Evolutionary conservation across 169 alveolate genomes (phyloP).

Genomic region (Plasmodium gonderi): DNA sequence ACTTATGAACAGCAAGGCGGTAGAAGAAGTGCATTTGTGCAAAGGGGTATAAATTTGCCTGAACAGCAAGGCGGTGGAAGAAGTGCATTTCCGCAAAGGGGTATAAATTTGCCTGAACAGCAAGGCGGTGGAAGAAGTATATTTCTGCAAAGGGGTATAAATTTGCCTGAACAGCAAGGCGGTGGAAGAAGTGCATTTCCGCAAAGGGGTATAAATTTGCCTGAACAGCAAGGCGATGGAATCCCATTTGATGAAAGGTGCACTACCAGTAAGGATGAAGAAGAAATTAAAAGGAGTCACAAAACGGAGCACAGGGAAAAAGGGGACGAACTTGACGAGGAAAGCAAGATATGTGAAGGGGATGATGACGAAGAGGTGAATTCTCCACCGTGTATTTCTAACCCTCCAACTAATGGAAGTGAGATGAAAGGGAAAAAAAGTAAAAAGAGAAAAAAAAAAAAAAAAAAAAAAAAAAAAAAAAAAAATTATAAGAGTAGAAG

Average conservation of each 20-base stretch:
- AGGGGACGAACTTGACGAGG: too few relatives aligned
- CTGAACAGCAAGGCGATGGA: too few relatives aligned
- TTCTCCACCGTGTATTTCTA: not conserved
- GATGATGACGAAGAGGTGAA: not conserved
- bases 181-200: not conserved
- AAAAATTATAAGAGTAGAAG: not conserved
- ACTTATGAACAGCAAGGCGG: not conserved
- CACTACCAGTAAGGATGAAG: too few relatives aligned
- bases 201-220: too few relatives aligned
- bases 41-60: too few relatives aligned
- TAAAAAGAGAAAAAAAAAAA: constrained; percentile 21
- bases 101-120: too few relatives aligned
- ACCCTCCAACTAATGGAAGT: not conserved
- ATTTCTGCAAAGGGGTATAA: too few relatives aligned
- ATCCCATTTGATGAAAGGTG: too few relatives aligned
- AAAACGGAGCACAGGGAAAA: too few relatives aligned
- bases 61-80: not conserved
- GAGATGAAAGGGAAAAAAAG: not conserved
- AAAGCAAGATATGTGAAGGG: too few relatives aligned
- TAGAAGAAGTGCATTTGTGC: not conserved
- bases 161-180: not conserved
- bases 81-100: not conserved
- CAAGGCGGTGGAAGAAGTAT: not conserved
- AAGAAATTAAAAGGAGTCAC: too few relatives aligned
- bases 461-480: constrained; percentile 15